Base-by-base conservation (phyloP, 1,284 basidiomycete species). In the Sutorius eximius region DNA sequence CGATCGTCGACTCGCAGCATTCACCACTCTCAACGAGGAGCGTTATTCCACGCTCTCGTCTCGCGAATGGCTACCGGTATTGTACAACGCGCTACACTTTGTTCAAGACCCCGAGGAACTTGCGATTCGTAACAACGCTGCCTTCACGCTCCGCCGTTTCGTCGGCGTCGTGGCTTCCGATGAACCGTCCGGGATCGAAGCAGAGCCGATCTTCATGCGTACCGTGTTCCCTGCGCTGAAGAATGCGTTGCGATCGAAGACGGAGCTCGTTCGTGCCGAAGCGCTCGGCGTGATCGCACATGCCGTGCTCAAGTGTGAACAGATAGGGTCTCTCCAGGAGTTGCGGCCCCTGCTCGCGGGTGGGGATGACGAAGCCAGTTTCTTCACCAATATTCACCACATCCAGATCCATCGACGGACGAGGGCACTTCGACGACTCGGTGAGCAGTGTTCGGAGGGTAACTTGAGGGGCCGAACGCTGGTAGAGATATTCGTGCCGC, bases 341-440 rank as follows among this genome's bases (percentile, higher is more conserved):
- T 87, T 98, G 85, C 81, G 75, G 8, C 80, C 86, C 11, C 76
- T 99, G 11, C 80, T 98, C n/a, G 92, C 91, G 5, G 86, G 81
- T 16, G 95, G 93, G 1, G 96, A 99, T 66, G 90, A 93, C 45
- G 97, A 99, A 71, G 95, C 93, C 29, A 95, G 89, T 69, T 96
- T 99, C 75, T 98, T 99, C 81, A 88, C 89, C 77, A 99, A 99
- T 72, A 85, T 99, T 49, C 85, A 91, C 60, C 97, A 99, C 71
- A 86, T 99, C 50, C 97, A 99, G 73, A 76, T 91, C 5, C 96
- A 99, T 71, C 87, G 96, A 55, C 86, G 96, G 20, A 87, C 88
- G 2, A 81, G 97, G 59, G 96, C 97, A 0, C 78, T 99, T 34
- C 85, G 90, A 30, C 82, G 95, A 32, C 81, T 99, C 13, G 86